Evolutionary conservation across 2,329 filamentous ascomycete genomes (phyloP).

Genomic region (Aotearoamyces nothofagi): DNA sequence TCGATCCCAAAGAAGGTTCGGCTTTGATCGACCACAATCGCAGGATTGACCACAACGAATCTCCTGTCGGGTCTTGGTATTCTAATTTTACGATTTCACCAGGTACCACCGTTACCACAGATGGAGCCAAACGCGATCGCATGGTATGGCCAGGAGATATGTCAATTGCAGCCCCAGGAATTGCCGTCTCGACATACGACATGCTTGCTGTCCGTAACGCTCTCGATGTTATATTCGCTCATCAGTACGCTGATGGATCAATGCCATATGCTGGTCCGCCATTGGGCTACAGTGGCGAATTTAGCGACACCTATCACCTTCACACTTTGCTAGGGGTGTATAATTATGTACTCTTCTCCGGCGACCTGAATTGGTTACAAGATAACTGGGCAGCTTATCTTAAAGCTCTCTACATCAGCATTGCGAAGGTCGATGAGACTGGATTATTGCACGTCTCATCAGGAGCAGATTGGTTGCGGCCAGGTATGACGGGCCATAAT

Average conservation of each 20-base stretch:
- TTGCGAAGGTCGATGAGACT: conserved; percentile 25
- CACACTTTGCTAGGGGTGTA: conserved; percentile 41
- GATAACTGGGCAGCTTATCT: conserved; percentile 32
- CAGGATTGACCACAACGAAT: conserved; percentile 16
- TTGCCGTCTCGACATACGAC: conserved; percentile 38
- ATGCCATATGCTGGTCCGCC: conserved; percentile 35
- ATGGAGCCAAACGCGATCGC: conserved; percentile 43
- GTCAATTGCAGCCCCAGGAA: conserved; percentile 36
- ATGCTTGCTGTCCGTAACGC: conserved; percentile 33
- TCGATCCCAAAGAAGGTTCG: conserved; percentile 21
- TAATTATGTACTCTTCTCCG: conserved; percentile 40
- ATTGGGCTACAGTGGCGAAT: conserved; percentile 20
- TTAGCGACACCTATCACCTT: conserved; percentile 41
- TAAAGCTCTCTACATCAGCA: conserved; percentile 28
- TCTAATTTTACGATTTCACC: conserved; percentile 19
- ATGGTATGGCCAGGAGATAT: conserved; percentile 48
- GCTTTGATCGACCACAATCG: conserved; percentile 22
- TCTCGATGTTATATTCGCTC: conserved; percentile 29
- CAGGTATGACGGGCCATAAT: conserved; percentile 16
- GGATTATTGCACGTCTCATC: conserved; percentile 17
- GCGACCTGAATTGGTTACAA: conserved; percentile 31
- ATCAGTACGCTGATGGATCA: conserved; percentile 21
- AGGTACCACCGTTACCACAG: conserved; percentile 20
- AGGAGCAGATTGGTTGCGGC: conserved; percentile 15
- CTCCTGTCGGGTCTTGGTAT: conserved; percentile 17